Percentiles rank a stretch among this genome's conserved stretches.
Conservation (phyloP, 2,329 filamentous ascomycete genomes). For the Ophiostoma sp. region DNA sequence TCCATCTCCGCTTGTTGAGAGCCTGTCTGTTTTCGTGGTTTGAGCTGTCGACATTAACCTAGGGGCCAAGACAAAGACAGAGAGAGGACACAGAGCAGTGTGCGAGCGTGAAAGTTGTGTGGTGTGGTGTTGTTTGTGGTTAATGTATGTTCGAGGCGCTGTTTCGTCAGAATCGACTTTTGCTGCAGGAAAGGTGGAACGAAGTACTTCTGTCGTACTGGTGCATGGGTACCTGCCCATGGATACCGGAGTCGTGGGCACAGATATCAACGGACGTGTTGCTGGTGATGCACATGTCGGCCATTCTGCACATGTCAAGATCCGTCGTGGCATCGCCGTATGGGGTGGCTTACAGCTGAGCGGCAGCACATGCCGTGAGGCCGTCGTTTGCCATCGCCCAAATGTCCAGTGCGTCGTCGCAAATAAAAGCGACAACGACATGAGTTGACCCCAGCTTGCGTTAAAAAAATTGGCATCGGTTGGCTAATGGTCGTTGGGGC, state of each 20-base stretch:
- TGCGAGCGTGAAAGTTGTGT: background rate
- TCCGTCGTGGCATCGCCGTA: no score
- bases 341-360: background rate
- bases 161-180: no score
- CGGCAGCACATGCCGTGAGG: background rate
- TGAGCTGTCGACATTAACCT: background rate
- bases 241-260: no score
- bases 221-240: no score
- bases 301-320: no score
- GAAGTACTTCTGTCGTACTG: no score
- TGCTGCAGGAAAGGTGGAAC: no score
- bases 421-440: background rate
- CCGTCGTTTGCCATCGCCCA: background rate
- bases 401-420: background rate
- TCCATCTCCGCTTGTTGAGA: background rate
- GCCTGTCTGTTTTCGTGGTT: background rate
- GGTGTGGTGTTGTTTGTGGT: no score
- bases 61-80: background rate
- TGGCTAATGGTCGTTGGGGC: background rate
- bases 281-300: no score
- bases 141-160: no score
- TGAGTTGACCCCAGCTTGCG: background rate
- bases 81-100: background rate
- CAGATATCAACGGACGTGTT: no score
- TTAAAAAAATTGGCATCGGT: background rate